Percentiles rank a stretch among this genome's conserved stretches.
phyloP scores from a whole-genome alignment of 1,284 basidiomycete genomes.

The Exobasidium rhododendri region DNA sequence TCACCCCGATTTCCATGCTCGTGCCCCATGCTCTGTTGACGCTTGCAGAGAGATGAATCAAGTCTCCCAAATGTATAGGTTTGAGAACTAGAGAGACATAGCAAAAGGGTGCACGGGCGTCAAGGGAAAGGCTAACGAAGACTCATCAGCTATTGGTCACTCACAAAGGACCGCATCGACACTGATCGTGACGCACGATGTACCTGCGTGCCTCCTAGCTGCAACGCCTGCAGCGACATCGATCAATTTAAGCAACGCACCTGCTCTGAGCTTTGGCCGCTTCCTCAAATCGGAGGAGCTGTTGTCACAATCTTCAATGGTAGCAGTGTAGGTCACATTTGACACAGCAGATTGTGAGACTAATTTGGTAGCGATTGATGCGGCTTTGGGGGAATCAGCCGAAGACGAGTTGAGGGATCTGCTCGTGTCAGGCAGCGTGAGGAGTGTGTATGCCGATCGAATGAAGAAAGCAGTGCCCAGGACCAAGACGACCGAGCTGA shows the following conservation, averaged over 20 bases:
- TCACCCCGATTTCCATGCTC: constrained; percentile 55
- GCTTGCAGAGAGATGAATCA: constrained; percentile 51
- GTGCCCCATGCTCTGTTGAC: constrained; percentile 56
- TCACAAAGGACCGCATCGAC: constrained; percentile 47
- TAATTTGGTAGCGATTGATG: not conserved
- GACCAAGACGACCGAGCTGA: not conserved
- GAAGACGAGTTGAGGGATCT: too few species aligned
- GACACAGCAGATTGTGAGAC: constrained; percentile 10
- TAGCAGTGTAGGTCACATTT: constrained; percentile 33
- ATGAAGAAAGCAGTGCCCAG: not conserved
- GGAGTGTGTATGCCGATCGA: not conserved
- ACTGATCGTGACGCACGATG: constrained; percentile 55
- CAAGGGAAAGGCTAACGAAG: too few species aligned
- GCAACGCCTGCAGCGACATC: constrained; percentile 56
- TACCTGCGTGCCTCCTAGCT: constrained; percentile 53
- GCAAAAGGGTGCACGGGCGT: too few species aligned
- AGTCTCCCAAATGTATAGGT: constrained; percentile 37
- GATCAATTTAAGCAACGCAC: constrained; percentile 56
- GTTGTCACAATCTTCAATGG: constrained; percentile 1
- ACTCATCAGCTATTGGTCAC: too few species aligned
- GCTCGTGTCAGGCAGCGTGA: not conserved
- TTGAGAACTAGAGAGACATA: constrained; percentile 32
- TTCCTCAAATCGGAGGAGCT: not conserved
- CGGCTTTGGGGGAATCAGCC: not conserved
- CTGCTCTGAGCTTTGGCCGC: constrained; percentile 39